These are phyloP conservation scores for Rhododendron simsii DNA, from an alignment of 148 eudicot species.

Conservation along the genomic window DNA sequence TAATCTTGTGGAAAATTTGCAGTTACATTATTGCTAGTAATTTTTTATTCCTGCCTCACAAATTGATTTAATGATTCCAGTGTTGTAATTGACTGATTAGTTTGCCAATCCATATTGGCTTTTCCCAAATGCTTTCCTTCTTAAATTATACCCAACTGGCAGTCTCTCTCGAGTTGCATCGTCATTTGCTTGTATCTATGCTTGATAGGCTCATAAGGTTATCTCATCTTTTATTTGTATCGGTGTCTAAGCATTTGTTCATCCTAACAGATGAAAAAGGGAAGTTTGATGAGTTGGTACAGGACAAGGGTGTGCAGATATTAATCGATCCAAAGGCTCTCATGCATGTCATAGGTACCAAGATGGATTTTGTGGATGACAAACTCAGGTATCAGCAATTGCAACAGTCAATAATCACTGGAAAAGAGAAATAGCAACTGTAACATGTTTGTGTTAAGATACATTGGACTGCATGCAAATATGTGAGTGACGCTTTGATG, in stretches of 20 bases:
- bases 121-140: neutral
- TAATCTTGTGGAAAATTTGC: neutral
- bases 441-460: neutral
- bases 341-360: constrained; percentile 94
- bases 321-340: constrained; percentile 92
- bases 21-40: neutral
- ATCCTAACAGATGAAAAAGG: constrained; percentile 75
- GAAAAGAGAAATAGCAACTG: neutral
- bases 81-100: neutral
- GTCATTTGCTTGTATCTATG: neutral
- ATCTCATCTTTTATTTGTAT: neutral
- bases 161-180: neutral
- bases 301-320: constrained; percentile 93
- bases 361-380: constrained; percentile 96
- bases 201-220: neutral
- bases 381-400: constrained; percentile 62
- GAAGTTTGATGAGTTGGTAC: constrained; percentile 88
- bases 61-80: neutral
- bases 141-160: neutral
- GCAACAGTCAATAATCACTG: neutral
- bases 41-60: neutral
- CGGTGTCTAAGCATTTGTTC: neutral
- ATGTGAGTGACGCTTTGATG: neutral
- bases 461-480: neutral
- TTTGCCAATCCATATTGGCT: neutral